Evolutionary conservation across 2,329 filamentous ascomycete genomes (phyloP).

Genomic region (Penicillium sp.): DNA sequence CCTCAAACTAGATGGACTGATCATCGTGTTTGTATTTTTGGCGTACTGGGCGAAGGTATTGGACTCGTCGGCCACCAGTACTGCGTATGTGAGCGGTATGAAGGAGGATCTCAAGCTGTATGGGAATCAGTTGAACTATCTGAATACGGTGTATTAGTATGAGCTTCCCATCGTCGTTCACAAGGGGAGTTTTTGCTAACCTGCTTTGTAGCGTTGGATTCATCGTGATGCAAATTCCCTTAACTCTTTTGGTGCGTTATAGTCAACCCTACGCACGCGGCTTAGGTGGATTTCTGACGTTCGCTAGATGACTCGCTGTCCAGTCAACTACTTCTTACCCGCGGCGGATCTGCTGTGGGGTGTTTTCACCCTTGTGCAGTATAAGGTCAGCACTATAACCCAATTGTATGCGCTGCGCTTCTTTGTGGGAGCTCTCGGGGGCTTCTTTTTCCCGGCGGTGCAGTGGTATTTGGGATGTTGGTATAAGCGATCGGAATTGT

Average conservation of each 20-base stretch:
- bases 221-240: constrained; percentile 20
- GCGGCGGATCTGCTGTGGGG: constrained; percentile 20
- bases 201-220: constrained; percentile 14
- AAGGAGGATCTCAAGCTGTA: constrained; percentile 22
- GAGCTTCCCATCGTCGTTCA: not conserved
- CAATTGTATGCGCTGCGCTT: constrained; percentile 35
- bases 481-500: constrained; percentile 24
- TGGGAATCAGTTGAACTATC: constrained; percentile 25
- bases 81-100: constrained; percentile 26
- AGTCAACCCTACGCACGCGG: not conserved
- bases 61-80: constrained; percentile 22
- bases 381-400: constrained; percentile 19
- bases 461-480: constrained; percentile 26
- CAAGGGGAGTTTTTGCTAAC: not conserved
- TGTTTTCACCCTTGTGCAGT: constrained; percentile 18
- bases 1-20: constrained; percentile 20
- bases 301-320: constrained; percentile 19
- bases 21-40: constrained; percentile 21
- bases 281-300: not conserved
- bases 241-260: constrained; percentile 16
- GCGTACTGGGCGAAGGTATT: constrained; percentile 21
- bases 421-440: constrained; percentile 35
- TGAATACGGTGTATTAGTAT: constrained; percentile 23
- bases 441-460: constrained; percentile 32
- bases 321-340: constrained; percentile 20